Evolutionary conservation across 129 eudicot species (phyloP), one percentile per base, ranked within the genome.

Genomic region (Heracleum sosnowskyi): DNA sequence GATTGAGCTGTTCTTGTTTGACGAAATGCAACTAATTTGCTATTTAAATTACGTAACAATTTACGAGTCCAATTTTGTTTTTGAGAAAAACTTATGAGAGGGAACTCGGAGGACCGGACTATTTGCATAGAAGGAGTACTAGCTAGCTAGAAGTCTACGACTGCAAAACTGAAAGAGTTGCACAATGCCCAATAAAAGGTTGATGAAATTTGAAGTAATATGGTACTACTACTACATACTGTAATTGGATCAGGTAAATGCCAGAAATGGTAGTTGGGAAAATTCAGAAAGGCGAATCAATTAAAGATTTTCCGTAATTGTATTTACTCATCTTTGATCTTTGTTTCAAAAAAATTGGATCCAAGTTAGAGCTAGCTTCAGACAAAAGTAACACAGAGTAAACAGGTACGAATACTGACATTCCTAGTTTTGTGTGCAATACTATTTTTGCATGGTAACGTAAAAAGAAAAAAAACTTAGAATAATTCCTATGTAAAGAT

Each of bases 191-290:
- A 5, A 60, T n/a, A 60, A 60, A 60, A 60, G 68, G 68, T 60
- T 60, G 68, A n/a, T 57, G 33, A 60, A 60, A 0, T 60, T 60
- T 10, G 31, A 60, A 60, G 68, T 60, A 60, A 60, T 34, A 9
- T 60, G 33, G 68, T 60, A 60, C 68, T n/a, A n/a, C n/a, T n/a
- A n/a, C n/a, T n/a, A n/a, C n/a, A n/a, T n/a, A n/a, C n/a, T n/a
- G 26, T 2, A 10, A 60, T 60, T n/a, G 68, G 11, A 26, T 60
- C 33, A 60, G 68, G 33, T 9, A 2, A n/a, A 60, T 60, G 68
- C 68, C 68, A 60, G 68, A 60, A 60, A 57, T n/a, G 66, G 66
- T 57, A 57, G 66, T 57, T 57, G 31, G 12, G 29, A n/a, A 57
- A 60, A n/a, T 60, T n/a, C 33, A 60, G 1, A 60, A 60, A 60